Evolutionary conservation across 805 yeast genomes (phyloP).

Genomic region (Saccharomycopsis babjevae): DNA sequence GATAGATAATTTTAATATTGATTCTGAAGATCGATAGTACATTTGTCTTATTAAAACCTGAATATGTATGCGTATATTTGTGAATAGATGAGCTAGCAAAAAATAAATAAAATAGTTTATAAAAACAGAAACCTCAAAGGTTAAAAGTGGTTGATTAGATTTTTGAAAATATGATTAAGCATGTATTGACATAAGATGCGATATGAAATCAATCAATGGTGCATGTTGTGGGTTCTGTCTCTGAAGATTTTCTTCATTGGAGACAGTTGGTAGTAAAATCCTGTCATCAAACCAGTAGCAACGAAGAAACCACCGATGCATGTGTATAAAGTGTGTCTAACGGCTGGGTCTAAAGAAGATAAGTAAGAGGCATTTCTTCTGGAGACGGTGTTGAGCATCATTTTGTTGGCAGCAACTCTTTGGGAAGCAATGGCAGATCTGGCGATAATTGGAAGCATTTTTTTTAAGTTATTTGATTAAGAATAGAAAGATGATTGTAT

Average conservation of each 20-base stretch:
- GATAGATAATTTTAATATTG: not conserved
- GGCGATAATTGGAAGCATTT: conserved; percentile 9
- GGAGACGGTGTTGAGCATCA: conserved; percentile 42
- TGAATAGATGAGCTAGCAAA: not conserved
- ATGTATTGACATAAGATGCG: not conserved
- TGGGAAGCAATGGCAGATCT: conserved; percentile 1
- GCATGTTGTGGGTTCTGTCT: conserved; percentile 10
- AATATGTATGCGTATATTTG: not conserved
- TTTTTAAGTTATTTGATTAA: not conserved
- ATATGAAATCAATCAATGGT: not conserved
- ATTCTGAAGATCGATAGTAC: not conserved
- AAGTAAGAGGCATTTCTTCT: conserved; percentile 48
- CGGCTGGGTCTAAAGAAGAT: conserved; percentile 63
- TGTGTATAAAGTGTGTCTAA: conserved; percentile 39
- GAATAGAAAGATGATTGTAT: not conserved
- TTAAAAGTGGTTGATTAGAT: not conserved
- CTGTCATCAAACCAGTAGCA: conserved; percentile 15
- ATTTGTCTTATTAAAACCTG: not conserved
- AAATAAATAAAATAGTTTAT: not conserved
- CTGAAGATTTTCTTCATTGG: conserved; percentile 18
- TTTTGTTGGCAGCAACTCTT: conserved; percentile 2
- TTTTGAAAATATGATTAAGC: not conserved
- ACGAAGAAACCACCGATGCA: conserved; percentile 13
- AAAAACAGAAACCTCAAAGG: not conserved
- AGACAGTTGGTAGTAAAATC: conserved; percentile 14